Evolutionary conservation across 2,329 filamentous ascomycete species (phyloP).

Genomic region (Ophiostoma sp.): DNA sequence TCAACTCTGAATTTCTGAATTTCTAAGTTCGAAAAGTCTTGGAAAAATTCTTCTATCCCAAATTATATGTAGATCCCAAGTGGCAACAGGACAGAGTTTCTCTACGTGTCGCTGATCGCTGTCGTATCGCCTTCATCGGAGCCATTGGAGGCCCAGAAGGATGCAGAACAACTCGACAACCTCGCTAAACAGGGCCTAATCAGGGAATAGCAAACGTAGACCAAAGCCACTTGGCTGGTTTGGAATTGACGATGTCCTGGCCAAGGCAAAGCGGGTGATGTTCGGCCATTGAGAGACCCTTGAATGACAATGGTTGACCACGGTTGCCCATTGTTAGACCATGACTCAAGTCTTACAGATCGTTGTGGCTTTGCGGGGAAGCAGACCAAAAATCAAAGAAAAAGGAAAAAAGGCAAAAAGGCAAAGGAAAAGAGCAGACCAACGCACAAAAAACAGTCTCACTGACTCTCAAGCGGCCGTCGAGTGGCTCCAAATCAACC

Average conservation of each 20-base stretch:
- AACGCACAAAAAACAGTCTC: background rate
- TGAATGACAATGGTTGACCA: background rate
- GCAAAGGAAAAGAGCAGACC: background rate
- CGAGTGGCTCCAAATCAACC: background rate
- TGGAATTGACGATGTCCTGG: background rate
- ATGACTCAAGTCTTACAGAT: conserved; percentile 19
- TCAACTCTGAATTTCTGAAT: background rate
- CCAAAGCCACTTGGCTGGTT: background rate
- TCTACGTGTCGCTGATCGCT: background rate
- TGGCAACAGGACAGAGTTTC: background rate
- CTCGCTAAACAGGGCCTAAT: background rate
- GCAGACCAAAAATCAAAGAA: background rate
- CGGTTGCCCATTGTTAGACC: too few species aligned
- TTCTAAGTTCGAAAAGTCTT: background rate
- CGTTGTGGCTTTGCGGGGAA: conserved; percentile 9
- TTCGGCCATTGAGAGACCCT: background rate
- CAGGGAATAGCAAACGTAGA: background rate
- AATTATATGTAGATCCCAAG: background rate
- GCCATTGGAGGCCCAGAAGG: conserved; percentile 3
- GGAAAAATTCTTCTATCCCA: background rate
- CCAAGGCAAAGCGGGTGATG: background rate
- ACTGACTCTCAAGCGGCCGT: background rate
- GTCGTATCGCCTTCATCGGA: conserved; percentile 7
- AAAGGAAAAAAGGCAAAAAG: background rate
- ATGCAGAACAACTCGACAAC: background rate